Conservation (phyloP, 164 flowering plant species). For the Aristolochia contorta region DNA sequence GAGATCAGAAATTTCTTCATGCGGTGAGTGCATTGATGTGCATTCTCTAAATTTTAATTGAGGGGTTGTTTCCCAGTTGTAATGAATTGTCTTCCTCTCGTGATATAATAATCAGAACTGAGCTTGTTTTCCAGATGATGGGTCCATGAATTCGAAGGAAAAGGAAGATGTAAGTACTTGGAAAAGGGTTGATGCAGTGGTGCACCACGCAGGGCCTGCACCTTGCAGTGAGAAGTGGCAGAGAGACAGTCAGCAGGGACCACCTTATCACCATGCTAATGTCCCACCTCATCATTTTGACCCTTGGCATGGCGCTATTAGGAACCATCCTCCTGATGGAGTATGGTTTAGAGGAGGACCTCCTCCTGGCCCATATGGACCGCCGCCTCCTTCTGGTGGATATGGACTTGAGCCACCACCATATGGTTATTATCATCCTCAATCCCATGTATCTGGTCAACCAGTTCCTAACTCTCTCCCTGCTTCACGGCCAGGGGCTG, state of each 20-base stretch:
- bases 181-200: constrained; percentile 42
- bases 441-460: constrained; percentile 32
- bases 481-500: constrained; percentile 46
- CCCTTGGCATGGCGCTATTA: constrained; percentile 61
- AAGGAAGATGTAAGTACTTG: constrained; percentile 36
- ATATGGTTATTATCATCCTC: constrained; percentile 69
- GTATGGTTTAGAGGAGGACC: constrained; percentile 79
- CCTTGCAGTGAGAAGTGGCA: constrained; percentile 67
- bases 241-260: constrained; percentile 32
- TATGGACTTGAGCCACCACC: constrained; percentile 59
- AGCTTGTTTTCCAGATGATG: constrained; percentile 32
- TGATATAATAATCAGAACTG: neutral
- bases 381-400: constrained; percentile 56
- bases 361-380: constrained; percentile 61
- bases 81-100: too few species aligned
- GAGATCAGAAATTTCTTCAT: constrained; percentile 20
- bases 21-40: constrained; percentile 25
- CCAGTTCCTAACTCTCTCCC: constrained; percentile 50
- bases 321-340: constrained; percentile 63
- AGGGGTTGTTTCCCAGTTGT: neutral
- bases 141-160: constrained; percentile 22
- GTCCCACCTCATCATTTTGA: constrained; percentile 58
- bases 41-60: too few species aligned
- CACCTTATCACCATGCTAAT: constrained; percentile 35
- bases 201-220: constrained; percentile 37